A percentile compares a stretch with the other conserved stretches of the same genome.
Conservation (phyloP, 371 early-diverging fungal species). For the Sporodiniella umbellata region DNA sequence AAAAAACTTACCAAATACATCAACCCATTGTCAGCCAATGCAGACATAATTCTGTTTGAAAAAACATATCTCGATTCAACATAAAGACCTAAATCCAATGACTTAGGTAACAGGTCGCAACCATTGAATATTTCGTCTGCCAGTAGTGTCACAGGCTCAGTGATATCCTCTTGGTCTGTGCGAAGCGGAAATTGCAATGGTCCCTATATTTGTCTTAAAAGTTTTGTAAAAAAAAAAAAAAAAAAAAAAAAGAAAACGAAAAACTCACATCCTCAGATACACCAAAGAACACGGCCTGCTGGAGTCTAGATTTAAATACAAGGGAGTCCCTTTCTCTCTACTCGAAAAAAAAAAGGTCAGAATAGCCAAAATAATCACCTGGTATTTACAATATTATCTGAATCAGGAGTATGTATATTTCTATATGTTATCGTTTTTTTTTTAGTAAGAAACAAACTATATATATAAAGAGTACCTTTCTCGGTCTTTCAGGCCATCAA, state of each 20-base stretch:
- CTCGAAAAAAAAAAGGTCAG: background rate
- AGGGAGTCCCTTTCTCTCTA: conserved; percentile 9
- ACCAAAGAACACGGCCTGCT: conserved; percentile 15
- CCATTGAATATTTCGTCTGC: background rate
- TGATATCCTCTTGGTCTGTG: conserved; percentile 6
- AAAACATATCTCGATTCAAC: conserved; percentile 11
- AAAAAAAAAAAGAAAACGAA: background rate
- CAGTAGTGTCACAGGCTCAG: background rate
- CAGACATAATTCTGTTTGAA: conserved; percentile 6
- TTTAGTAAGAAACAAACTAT: no score
- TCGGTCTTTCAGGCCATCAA: background rate
- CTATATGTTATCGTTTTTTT: background rate
- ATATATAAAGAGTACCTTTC: no score
- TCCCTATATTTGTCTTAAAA: background rate
- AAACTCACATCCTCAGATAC: conserved; percentile 5
- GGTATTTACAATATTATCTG: conserved; percentile 3
- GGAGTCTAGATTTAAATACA: conserved; percentile 10
- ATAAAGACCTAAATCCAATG: background rate
- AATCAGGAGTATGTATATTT: conserved; percentile 6
- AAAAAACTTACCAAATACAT: background rate
- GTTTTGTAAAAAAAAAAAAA: no score
- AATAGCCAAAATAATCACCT: background rate
- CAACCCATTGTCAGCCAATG: conserved; percentile 5
- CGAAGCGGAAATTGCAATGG: conserved; percentile 9
- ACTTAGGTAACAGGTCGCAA: conserved; percentile 2